Evolutionary conservation across 1,284 basidiomycete genomes (phyloP).

Genomic region (Gastroboletus turbinatus): DNA sequence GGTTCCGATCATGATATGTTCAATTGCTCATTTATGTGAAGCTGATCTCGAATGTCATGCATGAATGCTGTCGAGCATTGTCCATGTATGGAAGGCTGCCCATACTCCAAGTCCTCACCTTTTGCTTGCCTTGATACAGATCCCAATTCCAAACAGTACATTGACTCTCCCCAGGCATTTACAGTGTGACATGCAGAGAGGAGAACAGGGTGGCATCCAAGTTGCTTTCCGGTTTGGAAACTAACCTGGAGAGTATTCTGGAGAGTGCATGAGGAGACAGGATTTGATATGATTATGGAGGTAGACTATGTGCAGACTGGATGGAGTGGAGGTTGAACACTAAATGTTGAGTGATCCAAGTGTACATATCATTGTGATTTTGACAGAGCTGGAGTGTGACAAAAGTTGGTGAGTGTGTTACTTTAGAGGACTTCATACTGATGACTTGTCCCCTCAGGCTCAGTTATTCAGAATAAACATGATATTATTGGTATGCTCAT

Average conservation of each 20-base stretch:
- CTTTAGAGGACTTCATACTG: neutral
- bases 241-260: too few species aligned
- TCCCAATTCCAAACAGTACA: too few species aligned
- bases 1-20: slow-evolving; percentile 79
- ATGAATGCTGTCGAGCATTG: slow-evolving; percentile 44
- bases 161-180: too few species aligned
- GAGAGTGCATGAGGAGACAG: slow-evolving; percentile 6
- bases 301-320: slow-evolving; percentile 49
- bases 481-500: too few species aligned
- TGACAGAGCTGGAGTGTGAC: neutral
- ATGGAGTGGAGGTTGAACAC: slow-evolving; percentile 44
- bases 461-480: too few species aligned
- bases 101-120: slow-evolving; percentile 52
- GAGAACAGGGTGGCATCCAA: slow-evolving; percentile 52
- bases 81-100: slow-evolving; percentile 71
- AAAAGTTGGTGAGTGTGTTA: neutral
- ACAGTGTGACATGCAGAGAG: slow-evolving; percentile 49
- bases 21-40: neutral
- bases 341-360: slow-evolving; percentile 6
- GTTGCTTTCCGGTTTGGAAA: slow-evolving; percentile 49
- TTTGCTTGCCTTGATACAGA: neutral
- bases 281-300: slow-evolving; percentile 54
- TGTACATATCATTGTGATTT: neutral
- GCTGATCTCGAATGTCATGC: too few species aligned
- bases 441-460: too few species aligned